Evolutionary conservation across 2,329 filamentous ascomycete species (phyloP).

Genomic region (Bimuria novae-zelandiae): DNA sequence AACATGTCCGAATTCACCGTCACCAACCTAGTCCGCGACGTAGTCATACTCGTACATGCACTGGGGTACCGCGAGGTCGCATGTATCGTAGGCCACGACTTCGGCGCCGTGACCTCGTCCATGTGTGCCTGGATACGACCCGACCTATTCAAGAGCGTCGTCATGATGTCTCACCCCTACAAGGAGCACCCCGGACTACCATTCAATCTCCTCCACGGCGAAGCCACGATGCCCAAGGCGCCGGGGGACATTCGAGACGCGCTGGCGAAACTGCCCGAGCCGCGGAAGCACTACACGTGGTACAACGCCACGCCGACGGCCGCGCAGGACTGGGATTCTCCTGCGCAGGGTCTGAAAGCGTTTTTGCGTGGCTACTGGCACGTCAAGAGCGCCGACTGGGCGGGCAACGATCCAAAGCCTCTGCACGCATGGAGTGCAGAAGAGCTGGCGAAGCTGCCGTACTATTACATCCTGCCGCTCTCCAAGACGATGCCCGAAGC

Average conservation of each 20-base stretch:
- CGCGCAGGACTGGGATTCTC: conserved; percentile 53
- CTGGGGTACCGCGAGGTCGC: conserved; percentile 63
- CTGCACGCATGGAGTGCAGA: conserved; percentile 61
- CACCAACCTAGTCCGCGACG: conserved; percentile 64
- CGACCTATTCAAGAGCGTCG: conserved; percentile 65
- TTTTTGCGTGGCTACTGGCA: conserved; percentile 72
- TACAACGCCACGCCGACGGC: conserved; percentile 62
- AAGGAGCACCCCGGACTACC: conserved; percentile 57
- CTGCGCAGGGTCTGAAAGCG: conserved; percentile 57
- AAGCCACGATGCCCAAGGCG: conserved; percentile 21
- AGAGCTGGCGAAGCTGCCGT: conserved; percentile 64
- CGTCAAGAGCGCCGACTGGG: conserved; percentile 68
- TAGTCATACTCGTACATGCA: conserved; percentile 63
- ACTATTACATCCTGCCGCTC: conserved; percentile 70
- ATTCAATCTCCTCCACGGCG: conserved; percentile 50
- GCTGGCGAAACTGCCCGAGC: conserved; percentile 59
- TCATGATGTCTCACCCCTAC: conserved; percentile 70
- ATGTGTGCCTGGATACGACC: conserved; percentile 65
- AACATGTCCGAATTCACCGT: conserved; percentile 62
- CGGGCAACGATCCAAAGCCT: conserved; percentile 58
- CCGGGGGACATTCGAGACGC: conserved; percentile 59
- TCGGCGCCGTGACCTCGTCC: conserved; percentile 65
- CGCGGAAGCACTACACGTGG: conserved; percentile 72
- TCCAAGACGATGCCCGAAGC: conserved; percentile 63
- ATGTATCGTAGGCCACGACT: conserved; percentile 69